Base-by-base conservation (phyloP, 805 yeast species). In the Yamadazyma philogaea region DNA sequence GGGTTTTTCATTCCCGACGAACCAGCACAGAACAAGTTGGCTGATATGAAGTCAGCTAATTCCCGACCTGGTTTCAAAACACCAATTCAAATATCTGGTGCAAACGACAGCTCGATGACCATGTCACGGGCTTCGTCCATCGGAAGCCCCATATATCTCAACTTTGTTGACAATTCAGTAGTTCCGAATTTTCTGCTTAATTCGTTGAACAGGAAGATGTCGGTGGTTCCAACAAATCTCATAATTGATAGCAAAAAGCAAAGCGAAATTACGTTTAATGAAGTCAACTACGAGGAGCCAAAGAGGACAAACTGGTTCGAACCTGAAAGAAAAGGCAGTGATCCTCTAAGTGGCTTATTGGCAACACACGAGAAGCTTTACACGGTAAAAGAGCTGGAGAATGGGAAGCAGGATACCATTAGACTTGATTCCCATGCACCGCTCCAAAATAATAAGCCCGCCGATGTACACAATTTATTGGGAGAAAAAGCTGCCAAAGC, bases 351-450 rank as follows among this genome's bases (percentile, higher is more conserved):
- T 2, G 66, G 63, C 15, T 48, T 68, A 24, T 58, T 64, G 26
- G 30, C 54, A 1, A 57, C 60, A 4, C 74, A 68, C 44, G 72
- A 69, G 37, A 56, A 57, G 36, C 51, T 68, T 2, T 64, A 51
- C 38, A 53, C 48, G 20, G 28, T n/a, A 4, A 24, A 24, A 24
- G 28, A 24, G 12, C 28, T 24, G 28, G 28, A 24, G 10, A 11
- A 24, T 11, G 8, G n/a, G 3, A 24, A 24, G 3, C 28, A 24
- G 12, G 28, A 24, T n/a, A n/a, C 8, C 4, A 11, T 3, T 7
- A 24, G 28, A 42, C 42, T 14, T 39, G 28, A 7, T 6, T 12
- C 12, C 10, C 12, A 10, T 24, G 36, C 17, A 39, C 34, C 17
- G 4, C 38, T 19, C 12, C 36, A 7, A 16, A 15, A n/a, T 17